Conservation (phyloP, 2,329 filamentous ascomycete genomes). For the Dissoconium aciculare region DNA sequence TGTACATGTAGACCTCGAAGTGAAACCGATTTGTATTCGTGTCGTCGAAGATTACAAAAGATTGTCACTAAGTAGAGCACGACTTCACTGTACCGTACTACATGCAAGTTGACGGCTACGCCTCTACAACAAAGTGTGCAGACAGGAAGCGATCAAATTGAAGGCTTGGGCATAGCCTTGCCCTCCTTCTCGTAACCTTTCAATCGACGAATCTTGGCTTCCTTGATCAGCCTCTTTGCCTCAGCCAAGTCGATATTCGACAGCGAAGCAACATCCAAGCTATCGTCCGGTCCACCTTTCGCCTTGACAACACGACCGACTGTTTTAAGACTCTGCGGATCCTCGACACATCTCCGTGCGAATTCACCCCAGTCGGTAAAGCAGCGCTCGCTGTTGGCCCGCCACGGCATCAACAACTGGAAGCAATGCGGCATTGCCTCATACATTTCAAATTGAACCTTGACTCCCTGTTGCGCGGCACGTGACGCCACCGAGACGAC, state of each 20-base stretch:
- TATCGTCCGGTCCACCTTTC: slow-evolving; percentile 19
- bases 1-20: too few relatives aligned
- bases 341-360: slow-evolving; percentile 17
- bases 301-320: slow-evolving; percentile 19
- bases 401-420: slow-evolving; percentile 28
- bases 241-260: slow-evolving; percentile 15
- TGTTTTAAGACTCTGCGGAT: slow-evolving; percentile 15
- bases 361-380: slow-evolving; percentile 25
- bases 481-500: slow-evolving; percentile 44
- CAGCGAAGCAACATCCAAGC: slow-evolving; percentile 15
- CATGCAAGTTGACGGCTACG: too few relatives aligned
- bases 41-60: too few relatives aligned
- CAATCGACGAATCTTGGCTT: slow-evolving; percentile 19
- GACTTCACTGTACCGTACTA: too few relatives aligned
- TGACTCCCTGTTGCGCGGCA: slow-evolving; percentile 42
- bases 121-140: too few relatives aligned
- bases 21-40: too few relatives aligned
- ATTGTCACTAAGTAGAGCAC: too few relatives aligned
- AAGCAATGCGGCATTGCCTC: slow-evolving; percentile 70
- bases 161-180: slow-evolving; percentile 21
- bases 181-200: slow-evolving; percentile 21
- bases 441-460: slow-evolving; percentile 54
- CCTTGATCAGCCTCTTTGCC: slow-evolving; percentile 16
- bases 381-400: slow-evolving; percentile 21
- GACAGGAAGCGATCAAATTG: slow-evolving; percentile 13